Conservation (phyloP, 139 green algal species). For the Pedinophyceae sp. region DNA sequence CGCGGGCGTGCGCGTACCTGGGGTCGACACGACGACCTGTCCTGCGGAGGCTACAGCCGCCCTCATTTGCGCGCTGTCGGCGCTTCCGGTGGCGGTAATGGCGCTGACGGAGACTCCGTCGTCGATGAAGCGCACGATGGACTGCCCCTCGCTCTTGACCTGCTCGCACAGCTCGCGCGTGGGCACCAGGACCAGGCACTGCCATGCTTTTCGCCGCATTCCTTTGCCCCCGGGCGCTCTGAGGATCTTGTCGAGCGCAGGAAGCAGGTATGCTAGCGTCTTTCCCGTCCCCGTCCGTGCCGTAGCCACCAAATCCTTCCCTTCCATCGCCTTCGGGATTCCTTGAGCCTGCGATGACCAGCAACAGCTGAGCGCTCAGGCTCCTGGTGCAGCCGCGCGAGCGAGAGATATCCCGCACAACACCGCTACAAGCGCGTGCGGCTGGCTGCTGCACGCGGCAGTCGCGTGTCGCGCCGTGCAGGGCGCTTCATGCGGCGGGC, state of each 20-base stretch:
- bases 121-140: conserved; percentile 30
- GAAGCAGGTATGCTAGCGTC: conserved; percentile 75
- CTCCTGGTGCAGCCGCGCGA: background rate
- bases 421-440: no score
- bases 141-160: conserved; percentile 20
- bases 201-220: background rate
- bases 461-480: no score
- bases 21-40: no score
- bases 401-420: background rate
- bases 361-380: background rate
- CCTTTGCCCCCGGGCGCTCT: conserved; percentile 10
- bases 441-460: no score
- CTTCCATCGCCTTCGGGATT: conserved; percentile 55
- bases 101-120: no score
- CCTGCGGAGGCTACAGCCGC: no score
- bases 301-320: conserved; percentile 60
- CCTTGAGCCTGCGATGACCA: conserved; percentile 11
- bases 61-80: no score
- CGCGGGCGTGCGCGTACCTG: no score
- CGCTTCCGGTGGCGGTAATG: no score
- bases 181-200: conserved; percentile 59
- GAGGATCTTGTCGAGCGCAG: conserved; percentile 50
- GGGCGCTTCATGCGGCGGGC: no score
- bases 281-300: conserved; percentile 76
- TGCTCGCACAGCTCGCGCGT: conserved; percentile 80